Percentiles rank a stretch among this genome's conserved stretches.
phyloP scores from a whole-genome alignment of 106 monocot genomes.

The Chionographis japonica region DNA sequence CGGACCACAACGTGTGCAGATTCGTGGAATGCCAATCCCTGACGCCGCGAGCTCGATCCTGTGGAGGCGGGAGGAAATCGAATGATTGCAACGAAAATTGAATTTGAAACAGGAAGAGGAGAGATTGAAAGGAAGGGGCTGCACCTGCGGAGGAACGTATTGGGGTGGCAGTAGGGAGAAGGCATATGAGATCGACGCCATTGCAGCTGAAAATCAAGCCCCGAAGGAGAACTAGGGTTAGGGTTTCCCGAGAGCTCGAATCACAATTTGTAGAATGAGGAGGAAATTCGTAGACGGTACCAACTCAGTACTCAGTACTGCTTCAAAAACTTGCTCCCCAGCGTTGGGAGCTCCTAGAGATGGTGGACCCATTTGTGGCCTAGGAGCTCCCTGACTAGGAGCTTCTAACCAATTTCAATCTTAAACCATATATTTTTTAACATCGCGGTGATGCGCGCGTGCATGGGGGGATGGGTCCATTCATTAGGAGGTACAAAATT shows the following conservation, averaged over 20 bases:
- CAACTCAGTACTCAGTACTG: too few species aligned
- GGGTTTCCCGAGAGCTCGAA: background rate
- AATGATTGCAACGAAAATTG: background rate
- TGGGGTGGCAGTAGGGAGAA: conserved; percentile 10
- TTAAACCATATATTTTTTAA: too few species aligned
- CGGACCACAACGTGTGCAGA: conserved; percentile 7
- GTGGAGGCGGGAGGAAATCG: background rate
- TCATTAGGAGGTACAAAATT: too few species aligned
- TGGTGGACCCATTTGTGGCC: too few species aligned
- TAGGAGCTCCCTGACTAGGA: too few species aligned
- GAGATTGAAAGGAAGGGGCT: background rate
- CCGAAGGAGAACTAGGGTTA: background rate
- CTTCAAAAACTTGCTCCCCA: too few species aligned
- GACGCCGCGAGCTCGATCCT: conserved; percentile 7
- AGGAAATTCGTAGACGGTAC: too few species aligned
- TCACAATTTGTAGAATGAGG: too few species aligned
- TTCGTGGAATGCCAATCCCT: conserved; percentile 4
- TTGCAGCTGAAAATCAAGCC: conserved; percentile 2
- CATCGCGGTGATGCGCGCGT: too few species aligned
- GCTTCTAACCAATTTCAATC: too few species aligned
- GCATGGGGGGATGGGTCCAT: too few species aligned
- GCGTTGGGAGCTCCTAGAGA: too few species aligned
- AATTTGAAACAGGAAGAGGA: background rate
- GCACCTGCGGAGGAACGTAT: background rate
- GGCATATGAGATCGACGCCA: conserved; percentile 27